Base-by-base conservation (phyloP, 192 early-diverging fungal species). In the Spizellomyces sp. region DNA sequence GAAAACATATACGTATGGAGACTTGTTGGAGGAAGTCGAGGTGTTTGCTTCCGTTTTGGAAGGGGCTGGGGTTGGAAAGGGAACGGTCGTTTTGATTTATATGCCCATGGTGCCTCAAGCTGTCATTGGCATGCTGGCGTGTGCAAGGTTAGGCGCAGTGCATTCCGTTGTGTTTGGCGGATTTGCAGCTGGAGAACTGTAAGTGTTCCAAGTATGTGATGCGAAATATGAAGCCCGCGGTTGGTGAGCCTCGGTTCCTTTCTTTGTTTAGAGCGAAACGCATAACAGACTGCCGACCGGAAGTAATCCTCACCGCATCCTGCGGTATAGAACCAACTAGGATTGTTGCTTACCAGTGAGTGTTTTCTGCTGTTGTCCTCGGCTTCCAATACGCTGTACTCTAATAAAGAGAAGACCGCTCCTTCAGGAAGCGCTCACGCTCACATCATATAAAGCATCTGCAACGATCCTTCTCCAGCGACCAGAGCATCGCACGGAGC, bases 101-200 rank as follows among this genome's bases (percentile, higher is more conserved):
- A 91, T 92, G 89, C 27, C 27, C 27, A 36, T 36, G 27, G 27
- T 94, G 43, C 88, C 89, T 10, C 88, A 95, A 68, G 90, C 92
- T 9, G 79, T 91, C 9, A 75, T 93, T 70, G 88, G 87, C 2
- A 93, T 95, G 87, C 87, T 95, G 15, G 91, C 94, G 5, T 92
- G 90, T 66, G 91, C 88, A 10, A 83, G 92, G 12, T 71, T 94
- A 10, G 94, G 92, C 22, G 90, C 89, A 9, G 80, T 93, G 7
- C 90, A 92, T 61, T 88, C 87, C 50, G 91, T 93, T 15, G 89
- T 92, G 12, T 91, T 92, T 85, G 88, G 88, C 14, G 78, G 78
- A 9, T 80, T 80, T 64, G 78, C 78, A 2, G 52, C 66, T 8
- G 9, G 48, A 9, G 78, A 79, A 44, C 71, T 79, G 69, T 78